A percentile compares a stretch with the other conserved stretches of the same genome.
These are phyloP conservation scores for Pseudogymnoascus sp. DNA, from an alignment of 2,329 filamentous ascomycete genomes.

Conservation along the genomic window DNA sequence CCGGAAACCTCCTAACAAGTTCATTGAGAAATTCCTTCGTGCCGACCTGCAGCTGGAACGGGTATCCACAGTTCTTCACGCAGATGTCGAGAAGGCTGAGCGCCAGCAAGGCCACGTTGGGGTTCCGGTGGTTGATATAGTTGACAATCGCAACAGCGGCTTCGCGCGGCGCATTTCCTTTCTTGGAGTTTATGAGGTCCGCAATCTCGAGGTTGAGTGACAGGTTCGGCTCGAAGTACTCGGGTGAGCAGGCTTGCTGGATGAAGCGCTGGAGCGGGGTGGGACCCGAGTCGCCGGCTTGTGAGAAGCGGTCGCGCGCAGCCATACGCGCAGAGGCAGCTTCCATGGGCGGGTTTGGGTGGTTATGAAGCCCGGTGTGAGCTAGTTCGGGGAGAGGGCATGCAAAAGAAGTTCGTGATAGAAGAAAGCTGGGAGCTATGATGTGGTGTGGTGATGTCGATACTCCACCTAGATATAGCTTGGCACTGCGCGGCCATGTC, in stretches of 20 bases:
- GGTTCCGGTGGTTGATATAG: conserved; percentile 94
- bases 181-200: conserved; percentile 95
- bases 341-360: conserved; percentile 54
- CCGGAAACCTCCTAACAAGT: conserved; percentile 89
- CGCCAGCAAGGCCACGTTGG: conserved; percentile 85
- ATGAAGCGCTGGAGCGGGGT: conserved; percentile 93
- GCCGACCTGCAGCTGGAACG: conserved; percentile 95
- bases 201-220: conserved; percentile 93
- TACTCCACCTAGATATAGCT: not conserved
- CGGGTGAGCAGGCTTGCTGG: conserved; percentile 88
- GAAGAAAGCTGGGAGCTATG: conserved; percentile 7
- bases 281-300: conserved; percentile 66
- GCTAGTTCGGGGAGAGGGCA: not conserved
- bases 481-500: not conserved
- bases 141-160: conserved; percentile 87
- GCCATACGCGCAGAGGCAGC: conserved; percentile 92
- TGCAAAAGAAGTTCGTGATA: not conserved
- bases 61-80: conserved; percentile 99
- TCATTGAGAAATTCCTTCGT: conserved; percentile 99
- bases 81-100: conserved; percentile 93
- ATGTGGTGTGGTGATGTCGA: conserved; percentile 10
- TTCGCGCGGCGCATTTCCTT: conserved; percentile 90
- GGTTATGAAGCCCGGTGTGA: conserved; percentile 7
- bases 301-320: conserved; percentile 85
- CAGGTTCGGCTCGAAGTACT: conserved; percentile 97